phyloP scores from a whole-genome alignment of 345 rosid genomes.

The Ceriops tagal region DNA sequence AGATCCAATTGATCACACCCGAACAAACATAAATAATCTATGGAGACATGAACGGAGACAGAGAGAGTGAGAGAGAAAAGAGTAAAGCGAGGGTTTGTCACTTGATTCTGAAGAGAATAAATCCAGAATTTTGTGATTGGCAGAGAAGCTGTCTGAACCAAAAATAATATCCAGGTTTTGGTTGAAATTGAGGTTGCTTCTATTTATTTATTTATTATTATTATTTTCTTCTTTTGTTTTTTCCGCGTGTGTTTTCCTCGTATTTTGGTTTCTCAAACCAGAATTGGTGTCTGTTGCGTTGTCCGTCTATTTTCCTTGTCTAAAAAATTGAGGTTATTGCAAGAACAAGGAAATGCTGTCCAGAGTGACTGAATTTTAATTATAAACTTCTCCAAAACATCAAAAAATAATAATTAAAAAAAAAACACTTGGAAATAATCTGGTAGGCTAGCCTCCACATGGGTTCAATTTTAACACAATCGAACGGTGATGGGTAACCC shows the following conservation, averaged over 20 bases:
- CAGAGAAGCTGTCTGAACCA: conserved; percentile 5
- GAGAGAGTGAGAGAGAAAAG: not conserved
- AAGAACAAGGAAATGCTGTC: not conserved
- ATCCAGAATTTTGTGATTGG: conserved; percentile 29
- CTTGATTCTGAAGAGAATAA: conserved; percentile 14
- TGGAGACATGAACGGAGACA: not conserved
- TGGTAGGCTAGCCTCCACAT: not conserved
- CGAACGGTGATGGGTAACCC: not conserved
- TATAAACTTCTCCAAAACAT: not conserved
- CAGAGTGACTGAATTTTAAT: not conserved
- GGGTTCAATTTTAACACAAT: not conserved
- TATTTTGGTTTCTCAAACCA: not conserved
- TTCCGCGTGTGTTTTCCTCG: not conserved
- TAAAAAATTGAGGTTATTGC: not conserved
- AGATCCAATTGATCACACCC: not conserved
- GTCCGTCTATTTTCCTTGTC: not conserved
- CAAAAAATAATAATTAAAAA: not conserved
- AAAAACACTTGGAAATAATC: not conserved
- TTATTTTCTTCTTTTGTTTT: not conserved
- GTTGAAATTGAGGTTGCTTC: conserved; percentile 6
- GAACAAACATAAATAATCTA: not conserved
- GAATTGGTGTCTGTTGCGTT: not conserved
- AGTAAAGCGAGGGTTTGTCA: not conserved
- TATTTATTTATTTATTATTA: not conserved
- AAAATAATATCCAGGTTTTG: not conserved